Base-by-base conservation (phyloP, 2,329 filamentous ascomycete genomes). In the Trichoderma citrinoviride region DNA sequence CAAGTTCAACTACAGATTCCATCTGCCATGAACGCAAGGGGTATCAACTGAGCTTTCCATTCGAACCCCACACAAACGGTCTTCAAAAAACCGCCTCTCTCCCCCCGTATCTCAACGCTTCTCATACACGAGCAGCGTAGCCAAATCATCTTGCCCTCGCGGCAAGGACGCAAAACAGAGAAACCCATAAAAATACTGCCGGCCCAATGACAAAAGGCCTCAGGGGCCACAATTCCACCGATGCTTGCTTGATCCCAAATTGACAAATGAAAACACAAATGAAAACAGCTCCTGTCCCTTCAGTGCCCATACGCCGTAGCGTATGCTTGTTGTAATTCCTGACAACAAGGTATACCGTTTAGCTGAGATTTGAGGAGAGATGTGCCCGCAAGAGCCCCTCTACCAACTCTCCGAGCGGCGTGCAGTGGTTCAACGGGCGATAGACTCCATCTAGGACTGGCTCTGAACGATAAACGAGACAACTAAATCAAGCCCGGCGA, bases 11-110 rank as follows among this genome's bases (percentile, higher is more conserved):
- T 62, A 46, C 60, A 44, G n/a, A 37, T 46, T 46, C 41, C 49
- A 54, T 52, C 43, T 29, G 23, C 50, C 49, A 46, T 43, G 40
- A 53, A 62, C 25, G 33, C 41, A 44, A 56, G 64, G 64, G 64
- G 33, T 65, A 65, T 65, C 62, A 56, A 15, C 33, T 41, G 10
- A 46, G 19, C 47, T 53, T 49, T 14, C 62, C 27, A 41, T 60
- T 50, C 27, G 19, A 23, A 33, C 40, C 57, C 57, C 37, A n/a
- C 19, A 40, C 57, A 54, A 29, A 23, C 21, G 21, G 29, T 56
- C 47, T 54, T 49, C 8, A 27, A 56, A 23, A 53, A 43, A 60
- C 23, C 50, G 54, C 62, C 62, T 57, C 54, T 15, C 52, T 23
- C 25, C 4, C 43, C 37, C 50, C 50, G 19, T 21, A 62, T 55